Base-by-base conservation (phyloP, 2,329 filamentous ascomycete genomes). In the Canariomyces notabilis region DNA sequence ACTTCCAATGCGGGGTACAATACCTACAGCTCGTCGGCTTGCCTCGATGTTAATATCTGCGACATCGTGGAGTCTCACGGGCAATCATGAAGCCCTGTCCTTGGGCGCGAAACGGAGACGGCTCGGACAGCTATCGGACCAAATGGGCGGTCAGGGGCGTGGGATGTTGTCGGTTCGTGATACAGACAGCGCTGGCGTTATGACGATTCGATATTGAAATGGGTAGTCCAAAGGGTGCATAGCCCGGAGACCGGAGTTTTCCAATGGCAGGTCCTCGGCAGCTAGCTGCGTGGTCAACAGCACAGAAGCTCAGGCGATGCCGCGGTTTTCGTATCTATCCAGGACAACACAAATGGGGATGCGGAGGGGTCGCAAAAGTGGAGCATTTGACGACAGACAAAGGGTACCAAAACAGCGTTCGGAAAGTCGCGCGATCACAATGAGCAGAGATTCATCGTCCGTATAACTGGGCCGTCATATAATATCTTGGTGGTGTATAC, bases 11-110 rank as follows among this genome's bases (percentile, higher is more conserved):
- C 37, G 37, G 43, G 38, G 37, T 36, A 33, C 33, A 46, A 42
- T 52, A 76, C 85, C 68, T 76, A 91, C 87, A 93, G 82, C 76
- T 93, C 88, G 70, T 93, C 88, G 54, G 87, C 87, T 74, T 94
- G 89, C 64, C 85, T 81, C 61, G 77, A 73, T 51, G 87, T 89
- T 69, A 93, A 72, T 66, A 88, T 76, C 63, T 80, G 79, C 72
- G 79, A 84, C 86, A 90, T 90, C 56, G 62, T 61, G 59, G 49
- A 47, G 36, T 39, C 23, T 12, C 42, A n/a, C 39, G 44, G 26
- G 45, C 34, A 21, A 41, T 38, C 12, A n/a, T 40, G 14, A 42
- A 42, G 22, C 41, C 43, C 34, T 44, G 33, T 22, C 34, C 15
- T 35, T 33, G 36, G 37, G 19, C 43, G 47, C 34, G 34, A 37